These are phyloP conservation scores for Arabidopsis thaliana DNA, from an alignment of 345 rosid species.

Conservation along the genomic window TAIR10.1 NC_003071.7:18459001-18459500, in stretches of 20 bases:
- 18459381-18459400: slow-evolving; percentile 1
- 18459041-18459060: too few relatives aligned
- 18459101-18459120: slow-evolving; percentile 51
- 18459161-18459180: slow-evolving; percentile 99
- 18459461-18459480: slow-evolving; percentile 81
- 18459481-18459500: not conserved
- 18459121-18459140: slow-evolving; percentile 89
- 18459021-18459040: not conserved
- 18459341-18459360: not conserved
- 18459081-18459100: slow-evolving; percentile 5
- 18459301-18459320: slow-evolving; percentile 4
- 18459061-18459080: not conserved
- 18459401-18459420: slow-evolving; percentile 30
- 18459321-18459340: not conserved
- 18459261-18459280: not conserved
- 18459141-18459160: slow-evolving; percentile 87
- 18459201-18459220: slow-evolving; percentile 97
- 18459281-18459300: not conserved
- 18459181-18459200: slow-evolving; percentile 99
- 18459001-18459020: not conserved
- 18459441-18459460: slow-evolving; percentile 86
- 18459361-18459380: slow-evolving; percentile 2
- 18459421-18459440: slow-evolving; percentile 89
- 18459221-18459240: slow-evolving; percentile 99
- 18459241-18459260: slow-evolving; percentile 49